Base-by-base conservation (phyloP, 345 rosid genomes). In the Camelina hispida region DNA sequence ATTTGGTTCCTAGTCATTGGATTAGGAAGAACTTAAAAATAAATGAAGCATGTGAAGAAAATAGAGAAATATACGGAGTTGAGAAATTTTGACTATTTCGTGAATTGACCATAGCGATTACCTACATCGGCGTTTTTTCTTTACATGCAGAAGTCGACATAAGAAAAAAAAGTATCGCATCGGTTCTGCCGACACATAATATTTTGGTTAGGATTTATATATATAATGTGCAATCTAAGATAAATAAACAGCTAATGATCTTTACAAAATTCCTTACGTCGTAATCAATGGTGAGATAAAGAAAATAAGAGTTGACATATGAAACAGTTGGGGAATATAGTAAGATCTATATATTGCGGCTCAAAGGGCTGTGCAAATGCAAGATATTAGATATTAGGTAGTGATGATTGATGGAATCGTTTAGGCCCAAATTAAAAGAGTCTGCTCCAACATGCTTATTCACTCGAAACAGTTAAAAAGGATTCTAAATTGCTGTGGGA, bases 231-330 rank as follows among this genome's bases (percentile, higher is more conserved):
- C 6, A 22, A 4, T 22, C 22, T 62, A 20, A 40, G 34, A 61
- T 61, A 61, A 20, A 42, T 42, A 13, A 32, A 62, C 35, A 42
- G 51, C 35, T 40, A 62, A 20, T n/a, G n/a, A n/a, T 61, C 34
- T 34, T 61, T 20, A 40, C 34, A 2, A 9, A 23, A 23, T 63
- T 62, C 53, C 2, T 43, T 62, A 9, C 5, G 53, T 62, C 15
- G 38, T 4, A 23, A 62, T 15, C 68, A 25, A 62, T 25, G 22
- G 11, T 44, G 37, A 44, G 38, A 44, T 23, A 25, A 44, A 43
- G 14, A 62, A 20, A 25, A 44, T 25, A 63, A 25, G 53, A 44
- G 68, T 63, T 63, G 68, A 63, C 68, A n/a, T 9, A 63, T 28
- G 38, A 9, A 12, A 40, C 7, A 5, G 5, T 9, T 55, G 6